Evolutionary conservation across 805 yeast species (phyloP), one percentile per base, ranked within the genome.

Genomic region (Metschnikowia amazonensis): DNA sequence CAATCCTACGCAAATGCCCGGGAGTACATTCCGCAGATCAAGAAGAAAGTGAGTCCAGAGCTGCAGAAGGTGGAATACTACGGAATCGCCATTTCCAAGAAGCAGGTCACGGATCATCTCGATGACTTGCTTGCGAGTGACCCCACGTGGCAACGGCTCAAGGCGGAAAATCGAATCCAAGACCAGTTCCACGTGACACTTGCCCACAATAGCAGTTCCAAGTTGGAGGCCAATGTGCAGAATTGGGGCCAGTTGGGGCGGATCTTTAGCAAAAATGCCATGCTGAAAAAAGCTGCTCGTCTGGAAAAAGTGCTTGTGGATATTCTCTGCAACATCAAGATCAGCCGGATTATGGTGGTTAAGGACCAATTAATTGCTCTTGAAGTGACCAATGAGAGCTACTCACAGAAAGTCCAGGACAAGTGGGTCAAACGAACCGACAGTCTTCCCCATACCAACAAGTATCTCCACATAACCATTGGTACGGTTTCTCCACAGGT

Each of bases 171-270:
- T 1, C 63, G 81, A 28, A 60, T 83, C 1, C 87, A 81, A 51
- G 42, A 58, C 0, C 70, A 70, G 24, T 82, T 86, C 52, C 95
- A 87, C 58, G 76, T 86, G 2, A 88, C 95, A 0, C 58, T 86
- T 36, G 70, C 78, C 4, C 95, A 86, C 57, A 31, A 38, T 16
- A 54, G 59, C n/a, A 43, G 45, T 29, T 47, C 45, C 11, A 25
- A 51, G n/a, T 18, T n/a, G 14, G 16, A 28, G 9, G 23, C 18
- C 3, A 24, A 42, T 32, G 40, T 32, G 20, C 39, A 33, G 8
- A 40, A 24, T 1, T 46, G 49, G 52, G 43, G 36, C 5, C 47
- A 43, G 5, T 42, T 52, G 40, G 64, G 48, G 29, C 29, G 35
- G 40, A 43, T 16, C 25, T 42, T 35, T 24, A 43, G 25, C 47